These are phyloP conservation scores for Mycena polygramma DNA, from an alignment of 768 basidiomycete species.

Conservation along the genomic window DNA sequence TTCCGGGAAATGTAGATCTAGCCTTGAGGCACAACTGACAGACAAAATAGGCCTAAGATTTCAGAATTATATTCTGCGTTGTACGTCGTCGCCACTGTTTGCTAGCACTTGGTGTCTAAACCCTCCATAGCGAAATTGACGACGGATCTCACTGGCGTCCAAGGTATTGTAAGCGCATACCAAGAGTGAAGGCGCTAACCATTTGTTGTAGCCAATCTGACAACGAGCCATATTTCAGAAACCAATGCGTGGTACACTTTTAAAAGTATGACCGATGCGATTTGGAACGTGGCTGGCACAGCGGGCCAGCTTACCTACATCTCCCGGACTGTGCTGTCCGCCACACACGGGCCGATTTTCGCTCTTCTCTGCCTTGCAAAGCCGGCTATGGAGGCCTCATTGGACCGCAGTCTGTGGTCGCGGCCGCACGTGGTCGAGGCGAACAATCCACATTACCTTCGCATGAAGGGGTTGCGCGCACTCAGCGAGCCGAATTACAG, in stretches of 20 bases:
- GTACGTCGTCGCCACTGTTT: conserved; percentile 3
- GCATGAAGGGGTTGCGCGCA: conserved; percentile 27
- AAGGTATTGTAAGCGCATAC: conserved; percentile 1
- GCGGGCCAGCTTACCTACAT: conserved; percentile 27
- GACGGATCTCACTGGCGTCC: conserved; percentile 31
- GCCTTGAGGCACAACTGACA: conserved; percentile 1
- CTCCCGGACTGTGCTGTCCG: conserved; percentile 17
- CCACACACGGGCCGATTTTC: conserved; percentile 29
- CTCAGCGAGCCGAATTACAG: conserved; percentile 30
- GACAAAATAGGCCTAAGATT: conserved; percentile 14
- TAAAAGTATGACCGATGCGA: background rate
- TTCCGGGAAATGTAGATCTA: background rate
- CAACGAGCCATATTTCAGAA: conserved; percentile 12
- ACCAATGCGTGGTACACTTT: conserved; percentile 19
- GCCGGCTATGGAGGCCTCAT: conserved; percentile 9
- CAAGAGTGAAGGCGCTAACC: background rate
- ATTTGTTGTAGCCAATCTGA: conserved; percentile 17
- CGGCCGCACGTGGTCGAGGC: conserved; percentile 27
- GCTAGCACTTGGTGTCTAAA: background rate
- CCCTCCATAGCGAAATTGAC: conserved; percentile 23
- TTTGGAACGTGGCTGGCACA: background rate
- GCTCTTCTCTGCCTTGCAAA: conserved; percentile 24
- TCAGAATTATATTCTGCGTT: conserved; percentile 16
- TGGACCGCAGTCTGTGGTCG: background rate
- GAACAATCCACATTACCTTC: conserved; percentile 25